Evolutionary conservation across 495 filamentous ascomycete species (phyloP), one percentile per base, ranked within the genome.

Genomic region (Trypethelium eluteriae): DNA sequence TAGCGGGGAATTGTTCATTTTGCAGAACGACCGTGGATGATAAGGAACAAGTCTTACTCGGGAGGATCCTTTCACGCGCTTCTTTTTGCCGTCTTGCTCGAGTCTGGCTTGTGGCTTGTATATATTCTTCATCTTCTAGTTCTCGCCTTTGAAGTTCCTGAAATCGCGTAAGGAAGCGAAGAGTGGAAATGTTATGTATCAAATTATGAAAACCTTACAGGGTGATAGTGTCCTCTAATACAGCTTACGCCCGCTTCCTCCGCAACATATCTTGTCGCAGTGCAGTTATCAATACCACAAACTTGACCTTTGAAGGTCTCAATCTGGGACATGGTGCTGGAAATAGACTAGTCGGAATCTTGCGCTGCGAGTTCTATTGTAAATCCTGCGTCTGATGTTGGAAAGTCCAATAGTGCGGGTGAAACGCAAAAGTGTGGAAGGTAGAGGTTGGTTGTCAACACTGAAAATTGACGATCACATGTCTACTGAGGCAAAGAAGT

Each of bases 221-320:
- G 53, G 14, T 59, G 53, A 14, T 35, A 5, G 36, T 59, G 53
- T 59, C 53, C 53, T 59, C 53, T 59, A 34, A 59, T 32, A 59
- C 53, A 59, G 14, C n/a, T 59, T 59, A 18, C 18, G 18, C n/a
- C 53, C 10, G 34, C 53, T 34, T 59, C 53, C 6, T 59, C 53
- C 7, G 34, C 4, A 36, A 35, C 34, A 36, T 59, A 59, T 59
- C 53, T 59, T 3, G 53, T 59, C 14, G 53, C 53, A 36, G 53
- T 59, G 53, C 53, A 59, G 14, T 59, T 59, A 59, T 59, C 53
- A 59, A 59, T 59, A 36, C 53, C 53, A 36, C 53, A 59, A 59
- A 36, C 32, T 2, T 18, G 18, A 36, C 53, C 53, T 36, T 14
- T 10, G 36, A 59, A 59, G 2, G 53, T 59, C 3, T 59, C 53